Evolutionary conservation across 1,284 basidiomycete genomes (phyloP).

Genomic region (Boletus semigastroideus): DNA sequence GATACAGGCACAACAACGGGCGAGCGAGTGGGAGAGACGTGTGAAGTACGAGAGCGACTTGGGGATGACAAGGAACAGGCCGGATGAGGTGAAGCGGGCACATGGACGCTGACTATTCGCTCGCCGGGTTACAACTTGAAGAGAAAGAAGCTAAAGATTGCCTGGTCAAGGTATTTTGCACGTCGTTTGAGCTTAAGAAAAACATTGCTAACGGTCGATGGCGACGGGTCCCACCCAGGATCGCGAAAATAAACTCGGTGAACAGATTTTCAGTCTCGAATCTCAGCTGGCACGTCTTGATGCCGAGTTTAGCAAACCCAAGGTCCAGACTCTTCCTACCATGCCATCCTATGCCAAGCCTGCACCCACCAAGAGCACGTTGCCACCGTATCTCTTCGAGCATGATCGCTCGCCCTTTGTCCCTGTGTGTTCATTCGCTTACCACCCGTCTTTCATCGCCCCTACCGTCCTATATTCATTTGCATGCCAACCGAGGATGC

Average conservation of each 20-base stretch:
- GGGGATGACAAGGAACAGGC: conserved; percentile 53
- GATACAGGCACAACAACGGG: conserved; percentile 69
- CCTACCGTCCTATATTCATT: no score
- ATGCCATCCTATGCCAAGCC: conserved; percentile 36
- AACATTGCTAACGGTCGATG: not conserved
- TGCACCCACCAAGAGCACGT: conserved; percentile 34
- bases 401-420: no score
- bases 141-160: conserved; percentile 71
- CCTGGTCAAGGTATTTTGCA: conserved; percentile 52
- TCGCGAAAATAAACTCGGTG: conserved; percentile 63
- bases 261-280: conserved; percentile 64
- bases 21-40: conserved; percentile 75
- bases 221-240: no score
- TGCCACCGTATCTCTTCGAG: no score
- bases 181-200: not conserved
- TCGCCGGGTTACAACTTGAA: conserved; percentile 67
- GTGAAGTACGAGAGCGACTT: conserved; percentile 67
- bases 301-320: conserved; percentile 56
- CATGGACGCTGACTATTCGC: conserved; percentile 68
- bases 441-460: no score
- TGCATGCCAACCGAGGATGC: no score
- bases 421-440: no score
- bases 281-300: conserved; percentile 59
- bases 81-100: conserved; percentile 66
- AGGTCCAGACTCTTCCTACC: conserved; percentile 38